phyloP scores from a whole-genome alignment of 2,329 filamentous ascomycete species.

The Emericellopsis atlantica region DNA sequence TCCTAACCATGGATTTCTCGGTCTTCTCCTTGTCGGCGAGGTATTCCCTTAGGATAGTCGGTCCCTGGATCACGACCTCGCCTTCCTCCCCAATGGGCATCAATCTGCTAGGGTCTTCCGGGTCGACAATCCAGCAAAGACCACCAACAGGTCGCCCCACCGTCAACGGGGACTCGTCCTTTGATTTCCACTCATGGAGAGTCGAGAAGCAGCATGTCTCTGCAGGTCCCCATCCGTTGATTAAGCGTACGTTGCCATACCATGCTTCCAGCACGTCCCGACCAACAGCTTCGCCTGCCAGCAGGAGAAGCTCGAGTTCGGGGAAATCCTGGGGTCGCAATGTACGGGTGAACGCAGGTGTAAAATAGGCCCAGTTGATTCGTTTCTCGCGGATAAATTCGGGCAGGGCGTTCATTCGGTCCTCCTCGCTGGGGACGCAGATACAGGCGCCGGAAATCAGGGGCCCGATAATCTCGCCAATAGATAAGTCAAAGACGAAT shows the following conservation, averaged over 20 bases:
- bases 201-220: too few relatives aligned
- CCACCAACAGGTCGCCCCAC: background rate
- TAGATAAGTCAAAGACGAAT: conserved; percentile 3
- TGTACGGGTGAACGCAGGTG: conserved; percentile 1
- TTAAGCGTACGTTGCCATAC: conserved; percentile 1
- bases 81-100: too few relatives aligned
- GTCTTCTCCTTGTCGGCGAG: conserved; percentile 9
- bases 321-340: background rate
- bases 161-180: background rate
- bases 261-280: conserved; percentile 7
- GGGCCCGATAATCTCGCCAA: conserved; percentile 2
- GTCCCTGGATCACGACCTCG: conserved; percentile 10
- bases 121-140: too few relatives aligned
- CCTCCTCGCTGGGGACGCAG: conserved; percentile 23
- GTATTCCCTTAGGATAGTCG: conserved; percentile 11
- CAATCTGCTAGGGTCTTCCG: too few relatives aligned
- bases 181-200: too few relatives aligned
- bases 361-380: conserved; percentile 1
- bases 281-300: conserved; percentile 6
- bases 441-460: conserved; percentile 19
- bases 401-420: background rate
- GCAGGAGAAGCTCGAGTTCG: conserved; percentile 1
- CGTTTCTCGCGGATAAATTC: background rate
- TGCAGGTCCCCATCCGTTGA: too few relatives aligned
- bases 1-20: conserved; percentile 17